Evolutionary conservation across 495 filamentous ascomycete genomes (phyloP).

Genomic region (Aspergillus cavernicola): DNA sequence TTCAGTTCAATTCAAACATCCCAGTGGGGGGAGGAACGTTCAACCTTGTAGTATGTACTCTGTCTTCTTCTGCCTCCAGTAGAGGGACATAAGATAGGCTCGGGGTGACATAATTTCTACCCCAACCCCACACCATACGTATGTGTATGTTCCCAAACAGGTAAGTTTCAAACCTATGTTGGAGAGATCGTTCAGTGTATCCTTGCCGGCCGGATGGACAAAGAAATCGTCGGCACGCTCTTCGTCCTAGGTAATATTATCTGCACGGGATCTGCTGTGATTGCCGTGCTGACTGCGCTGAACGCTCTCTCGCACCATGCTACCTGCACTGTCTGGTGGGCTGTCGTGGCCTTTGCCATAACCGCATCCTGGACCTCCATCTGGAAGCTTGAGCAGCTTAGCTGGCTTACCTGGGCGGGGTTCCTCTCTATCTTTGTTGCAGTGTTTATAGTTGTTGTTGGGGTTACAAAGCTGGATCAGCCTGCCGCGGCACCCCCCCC

Average conservation of each 20-base stretch:
- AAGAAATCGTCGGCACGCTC: constrained; percentile 36
- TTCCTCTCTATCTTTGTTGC: constrained; percentile 42
- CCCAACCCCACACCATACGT: too few species aligned
- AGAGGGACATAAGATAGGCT: too few species aligned
- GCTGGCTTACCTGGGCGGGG: constrained; percentile 44
- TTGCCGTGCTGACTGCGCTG: constrained; percentile 47
- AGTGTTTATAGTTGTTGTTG: constrained; percentile 47
- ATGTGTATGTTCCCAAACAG: too few species aligned
- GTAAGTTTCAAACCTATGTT: too few species aligned
- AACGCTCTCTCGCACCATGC: constrained; percentile 48
- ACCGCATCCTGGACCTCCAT: constrained; percentile 42
- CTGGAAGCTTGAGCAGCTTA: constrained; percentile 38
- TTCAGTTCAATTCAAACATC: too few species aligned
- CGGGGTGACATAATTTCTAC: too few species aligned
- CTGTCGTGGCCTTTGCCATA: constrained; percentile 67
- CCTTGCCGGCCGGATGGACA: constrained; percentile 53
- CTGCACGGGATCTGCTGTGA: constrained; percentile 43
- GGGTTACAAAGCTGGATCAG: constrained; percentile 37
- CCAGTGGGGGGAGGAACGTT: too few species aligned
- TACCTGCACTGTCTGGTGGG: constrained; percentile 46
- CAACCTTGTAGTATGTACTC: too few species aligned
- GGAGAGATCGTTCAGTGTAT: too few species aligned
- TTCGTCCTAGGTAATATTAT: constrained; percentile 48
- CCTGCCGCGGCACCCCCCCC: constrained; percentile 33
- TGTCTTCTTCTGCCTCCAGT: too few species aligned